Conservation (phyloP, 208 protist genomes). For the Leptomonas pyrrhocoris region DNA sequence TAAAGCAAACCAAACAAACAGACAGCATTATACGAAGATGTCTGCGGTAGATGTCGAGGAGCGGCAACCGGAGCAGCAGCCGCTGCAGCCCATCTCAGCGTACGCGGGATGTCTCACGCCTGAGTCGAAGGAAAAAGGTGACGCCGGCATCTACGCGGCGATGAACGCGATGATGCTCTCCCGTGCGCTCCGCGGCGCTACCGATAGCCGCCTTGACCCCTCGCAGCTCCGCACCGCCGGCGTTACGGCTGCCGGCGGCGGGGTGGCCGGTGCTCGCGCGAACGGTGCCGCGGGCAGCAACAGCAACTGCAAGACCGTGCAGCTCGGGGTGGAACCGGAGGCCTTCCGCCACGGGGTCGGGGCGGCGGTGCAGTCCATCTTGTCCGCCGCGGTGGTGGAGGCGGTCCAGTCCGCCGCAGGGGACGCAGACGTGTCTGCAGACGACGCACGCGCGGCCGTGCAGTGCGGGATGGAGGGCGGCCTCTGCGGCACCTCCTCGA, state of each 20-base stretch:
- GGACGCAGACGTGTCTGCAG: background rate
- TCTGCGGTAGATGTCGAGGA: background rate
- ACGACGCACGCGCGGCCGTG: background rate
- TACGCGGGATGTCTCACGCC: conserved; percentile 30
- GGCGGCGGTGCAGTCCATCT: conserved; percentile 17
- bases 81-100: conserved; percentile 1
- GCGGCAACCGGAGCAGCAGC: background rate
- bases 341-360: conserved; percentile 10
- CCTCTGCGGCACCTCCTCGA: conserved; percentile 22
- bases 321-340: conserved; percentile 28
- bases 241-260: conserved; percentile 1
- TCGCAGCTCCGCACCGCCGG: background rate
- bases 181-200: conserved; percentile 62
- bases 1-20: too few relatives aligned
- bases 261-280: background rate
- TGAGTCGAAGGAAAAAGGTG: conserved; percentile 67
- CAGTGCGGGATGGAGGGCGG: conserved; percentile 20
- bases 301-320: conserved; percentile 11
- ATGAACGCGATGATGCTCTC: conserved; percentile 70
- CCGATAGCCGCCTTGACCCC: conserved; percentile 47
- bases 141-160: conserved; percentile 78
- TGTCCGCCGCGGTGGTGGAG: conserved; percentile 7
- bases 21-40: background rate
- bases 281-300: background rate
- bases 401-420: conserved; percentile 7